A percentile compares a stretch with the other conserved stretches of the same genome.
These are phyloP conservation scores for Mortierella sp. DNA, from an alignment of 371 early-diverging fungal genomes.

Conservation along the genomic window DNA sequence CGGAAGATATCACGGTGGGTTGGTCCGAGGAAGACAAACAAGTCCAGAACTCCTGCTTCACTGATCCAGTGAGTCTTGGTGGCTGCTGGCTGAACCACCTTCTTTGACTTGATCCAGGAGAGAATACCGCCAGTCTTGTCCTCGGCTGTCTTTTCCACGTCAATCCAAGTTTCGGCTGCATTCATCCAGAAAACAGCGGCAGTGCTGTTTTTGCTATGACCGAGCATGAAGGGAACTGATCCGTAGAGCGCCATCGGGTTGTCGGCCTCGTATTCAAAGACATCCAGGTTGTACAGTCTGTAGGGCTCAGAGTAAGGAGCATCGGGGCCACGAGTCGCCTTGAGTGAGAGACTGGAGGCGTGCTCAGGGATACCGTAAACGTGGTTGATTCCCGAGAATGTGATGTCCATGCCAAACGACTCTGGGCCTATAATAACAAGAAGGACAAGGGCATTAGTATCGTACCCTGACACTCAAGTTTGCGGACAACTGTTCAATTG, in stretches of 20 bases:
- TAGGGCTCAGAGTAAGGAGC: conserved; percentile 92
- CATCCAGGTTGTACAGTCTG: conserved; percentile 98
- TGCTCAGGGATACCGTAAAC: conserved; percentile 98
- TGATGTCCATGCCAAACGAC: conserved; percentile 92
- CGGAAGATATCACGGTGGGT: conserved; percentile 76
- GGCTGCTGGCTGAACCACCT: conserved; percentile 15
- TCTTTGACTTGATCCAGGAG: conserved; percentile 54
- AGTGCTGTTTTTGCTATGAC: conserved; percentile 77
- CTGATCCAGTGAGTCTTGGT: conserved; percentile 94
- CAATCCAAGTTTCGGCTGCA: conserved; percentile 98
- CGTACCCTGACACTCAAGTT: background rate
- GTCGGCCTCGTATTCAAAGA: conserved; percentile 96
- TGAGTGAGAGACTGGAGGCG: conserved; percentile 85
- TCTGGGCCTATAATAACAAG: conserved; percentile 75
- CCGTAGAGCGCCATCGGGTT: conserved; percentile 97
- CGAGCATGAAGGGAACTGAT: conserved; percentile 93
- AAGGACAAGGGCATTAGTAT: background rate
- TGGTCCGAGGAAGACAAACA: conserved; percentile 93
- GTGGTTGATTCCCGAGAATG: conserved; percentile 88
- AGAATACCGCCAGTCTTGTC: conserved; percentile 25
- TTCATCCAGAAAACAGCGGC: conserved; percentile 93
- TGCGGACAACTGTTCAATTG: background rate
- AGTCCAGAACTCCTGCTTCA: conserved; percentile 92
- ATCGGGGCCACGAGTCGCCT: conserved; percentile 84
- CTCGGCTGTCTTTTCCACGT: conserved; percentile 76